Evolutionary conservation across 2,329 filamentous ascomycete species (phyloP).

Genomic region (Microdochium paspali): DNA sequence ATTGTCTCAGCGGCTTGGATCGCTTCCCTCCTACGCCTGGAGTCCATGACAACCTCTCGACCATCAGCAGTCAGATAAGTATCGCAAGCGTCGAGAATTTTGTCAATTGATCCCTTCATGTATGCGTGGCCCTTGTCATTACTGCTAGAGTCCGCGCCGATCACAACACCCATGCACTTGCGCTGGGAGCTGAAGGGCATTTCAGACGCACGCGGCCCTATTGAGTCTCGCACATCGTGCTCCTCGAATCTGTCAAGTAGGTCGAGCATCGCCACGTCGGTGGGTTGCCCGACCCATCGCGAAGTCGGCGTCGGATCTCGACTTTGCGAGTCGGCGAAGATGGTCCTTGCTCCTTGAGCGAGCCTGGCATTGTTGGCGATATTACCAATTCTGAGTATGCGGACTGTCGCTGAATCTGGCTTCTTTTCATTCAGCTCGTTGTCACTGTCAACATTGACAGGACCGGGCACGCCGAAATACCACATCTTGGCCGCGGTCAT

Average conservation of each 20-base stretch:
- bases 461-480: constrained; percentile 65
- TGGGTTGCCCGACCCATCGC: constrained; percentile 93
- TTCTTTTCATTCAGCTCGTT: constrained; percentile 44
- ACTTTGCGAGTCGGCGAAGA: constrained; percentile 76
- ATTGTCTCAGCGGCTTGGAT: constrained; percentile 73
- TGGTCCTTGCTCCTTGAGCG: constrained; percentile 65
- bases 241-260: constrained; percentile 84
- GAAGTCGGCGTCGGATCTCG: constrained; percentile 60
- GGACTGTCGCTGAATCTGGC: constrained; percentile 65
- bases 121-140: constrained; percentile 74
- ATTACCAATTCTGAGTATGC: constrained; percentile 85
- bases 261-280: constrained; percentile 94
- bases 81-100: constrained; percentile 77
- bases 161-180: constrained; percentile 98
- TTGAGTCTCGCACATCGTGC: constrained; percentile 78
- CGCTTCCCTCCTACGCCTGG: constrained; percentile 63
- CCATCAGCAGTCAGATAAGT: constrained; percentile 84
- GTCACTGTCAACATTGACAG: constrained; percentile 44
- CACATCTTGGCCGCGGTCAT: constrained; percentile 97
- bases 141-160: constrained; percentile 49
- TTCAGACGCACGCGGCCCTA: constrained; percentile 75
- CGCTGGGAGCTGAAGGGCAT: constrained; percentile 94
- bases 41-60: constrained; percentile 76
- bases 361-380: constrained; percentile 91
- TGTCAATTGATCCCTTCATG: constrained; percentile 90